Evolutionary conservation across 345 rosid species (phyloP).

Genomic region (Sisymbrium altissimum): DNA sequence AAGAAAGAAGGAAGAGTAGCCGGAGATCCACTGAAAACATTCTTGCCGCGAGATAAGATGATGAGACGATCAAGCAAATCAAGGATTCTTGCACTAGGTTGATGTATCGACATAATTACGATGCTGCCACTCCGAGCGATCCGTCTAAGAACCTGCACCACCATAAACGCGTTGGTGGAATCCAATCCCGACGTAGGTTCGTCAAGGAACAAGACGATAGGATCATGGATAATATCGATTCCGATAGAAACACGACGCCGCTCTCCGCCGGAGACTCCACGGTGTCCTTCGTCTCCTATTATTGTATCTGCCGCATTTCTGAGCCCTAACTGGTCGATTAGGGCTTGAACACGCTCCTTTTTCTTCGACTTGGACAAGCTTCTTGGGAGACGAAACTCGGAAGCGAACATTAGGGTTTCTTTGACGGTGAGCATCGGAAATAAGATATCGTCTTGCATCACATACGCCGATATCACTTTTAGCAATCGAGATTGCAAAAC

Average conservation of each 20-base stretch:
- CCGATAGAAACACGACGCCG: constrained; percentile 92
- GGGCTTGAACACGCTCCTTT: constrained; percentile 63
- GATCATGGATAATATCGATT: constrained; percentile 82
- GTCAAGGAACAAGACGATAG: constrained; percentile 76
- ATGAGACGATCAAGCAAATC: constrained; percentile 57
- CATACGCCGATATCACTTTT: constrained; percentile 87
- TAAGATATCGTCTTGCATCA: constrained; percentile 90
- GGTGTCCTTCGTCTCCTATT: constrained; percentile 94
- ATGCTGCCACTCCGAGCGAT: constrained; percentile 88
- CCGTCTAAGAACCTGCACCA: constrained; percentile 76
- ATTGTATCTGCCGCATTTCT: constrained; percentile 76
- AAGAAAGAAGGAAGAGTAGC: constrained; percentile 45
- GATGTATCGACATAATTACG: constrained; percentile 86
- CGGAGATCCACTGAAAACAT: constrained; percentile 60
- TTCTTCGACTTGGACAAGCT: constrained; percentile 71
- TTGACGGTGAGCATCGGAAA: constrained; percentile 91
- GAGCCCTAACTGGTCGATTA: constrained; percentile 83
- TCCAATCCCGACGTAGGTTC: constrained; percentile 95
- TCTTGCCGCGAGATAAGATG: constrained; percentile 53
- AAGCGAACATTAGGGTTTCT: constrained; percentile 87
- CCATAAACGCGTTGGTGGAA: constrained; percentile 91
- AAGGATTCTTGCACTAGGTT: constrained; percentile 71
- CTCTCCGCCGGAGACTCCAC: constrained; percentile 96
- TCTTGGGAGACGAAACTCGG: constrained; percentile 82
- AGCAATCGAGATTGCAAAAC: constrained; percentile 57